Evolutionary conservation across 176 grass and related monocot genomes (phyloP).

Genomic region (Musa beccarii): DNA sequence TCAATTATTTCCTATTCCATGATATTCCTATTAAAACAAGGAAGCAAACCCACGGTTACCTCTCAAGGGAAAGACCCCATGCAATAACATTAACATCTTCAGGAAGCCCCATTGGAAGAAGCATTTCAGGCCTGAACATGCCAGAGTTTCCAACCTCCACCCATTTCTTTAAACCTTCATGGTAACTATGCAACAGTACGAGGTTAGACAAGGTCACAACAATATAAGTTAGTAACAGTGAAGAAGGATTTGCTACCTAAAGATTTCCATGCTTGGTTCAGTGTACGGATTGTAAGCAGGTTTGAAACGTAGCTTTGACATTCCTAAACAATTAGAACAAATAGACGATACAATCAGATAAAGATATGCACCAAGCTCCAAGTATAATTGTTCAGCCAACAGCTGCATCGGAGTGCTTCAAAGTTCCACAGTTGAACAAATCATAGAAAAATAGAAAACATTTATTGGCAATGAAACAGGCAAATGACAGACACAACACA

Average conservation of each 20-base stretch:
- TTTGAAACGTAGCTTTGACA: conserved; percentile 91
- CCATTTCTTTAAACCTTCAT: conserved; percentile 89
- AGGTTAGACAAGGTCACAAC: neutral
- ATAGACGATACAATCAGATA: neutral
- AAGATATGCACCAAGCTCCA: neutral
- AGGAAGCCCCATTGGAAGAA: conserved; percentile 91
- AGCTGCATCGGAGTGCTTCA: neutral
- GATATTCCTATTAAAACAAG: neutral
- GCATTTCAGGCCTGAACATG: conserved; percentile 98
- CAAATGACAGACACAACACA: too few relatives aligned
- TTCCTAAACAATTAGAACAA: conserved; percentile 35
- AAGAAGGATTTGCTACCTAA: conserved; percentile 41
- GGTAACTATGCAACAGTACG: conserved; percentile 56
- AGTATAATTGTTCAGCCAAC: neutral
- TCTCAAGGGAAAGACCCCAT: conserved; percentile 98
- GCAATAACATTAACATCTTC: conserved; percentile 96
- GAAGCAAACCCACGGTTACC: conserved; percentile 37
- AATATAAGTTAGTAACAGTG: conserved; percentile 4
- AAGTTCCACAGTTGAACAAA: neutral
- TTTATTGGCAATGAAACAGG: too few relatives aligned
- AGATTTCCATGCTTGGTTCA: conserved; percentile 97
- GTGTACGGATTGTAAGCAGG: conserved; percentile 96
- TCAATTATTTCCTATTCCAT: too few relatives aligned
- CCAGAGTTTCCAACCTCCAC: conserved; percentile 91
- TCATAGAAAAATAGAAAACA: too few relatives aligned